Conservation (phyloP, 2,329 filamentous ascomycete species). For the Rosellinia necatrix region DNA sequence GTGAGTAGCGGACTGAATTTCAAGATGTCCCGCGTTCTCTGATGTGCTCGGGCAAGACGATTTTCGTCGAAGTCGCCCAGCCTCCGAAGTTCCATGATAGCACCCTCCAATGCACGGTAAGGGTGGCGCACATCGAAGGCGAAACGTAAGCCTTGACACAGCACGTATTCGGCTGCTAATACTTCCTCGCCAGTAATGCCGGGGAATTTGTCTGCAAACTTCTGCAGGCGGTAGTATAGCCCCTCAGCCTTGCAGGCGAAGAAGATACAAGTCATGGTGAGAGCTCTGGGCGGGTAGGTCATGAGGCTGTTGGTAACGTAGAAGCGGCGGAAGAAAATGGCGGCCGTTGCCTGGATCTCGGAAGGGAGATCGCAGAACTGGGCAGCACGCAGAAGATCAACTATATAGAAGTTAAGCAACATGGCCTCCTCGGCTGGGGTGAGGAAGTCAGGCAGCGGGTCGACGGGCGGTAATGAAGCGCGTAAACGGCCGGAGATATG, state of each 20-base stretch:
- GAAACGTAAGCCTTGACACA: slow-evolving; percentile 91
- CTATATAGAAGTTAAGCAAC: slow-evolving; percentile 77
- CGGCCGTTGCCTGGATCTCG: slow-evolving; percentile 71
- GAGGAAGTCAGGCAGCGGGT: slow-evolving; percentile 73
- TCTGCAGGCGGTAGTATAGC: slow-evolving; percentile 67
- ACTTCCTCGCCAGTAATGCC: slow-evolving; percentile 79
- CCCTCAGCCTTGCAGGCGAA: slow-evolving; percentile 93
- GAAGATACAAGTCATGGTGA: slow-evolving; percentile 89
- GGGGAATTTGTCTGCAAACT: slow-evolving; percentile 72
- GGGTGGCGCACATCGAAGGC: slow-evolving; percentile 93
- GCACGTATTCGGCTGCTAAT: slow-evolving; percentile 86
- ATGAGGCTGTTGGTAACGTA: slow-evolving; percentile 95
- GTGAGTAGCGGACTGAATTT: slow-evolving; percentile 83
- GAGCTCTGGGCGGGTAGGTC: slow-evolving; percentile 90
- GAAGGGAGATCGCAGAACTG: slow-evolving; percentile 57
- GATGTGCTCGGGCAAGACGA: slow-evolving; percentile 66
- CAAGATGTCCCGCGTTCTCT: slow-evolving; percentile 72
- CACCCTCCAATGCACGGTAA: slow-evolving; percentile 83
- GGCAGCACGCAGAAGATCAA: slow-evolving; percentile 61
- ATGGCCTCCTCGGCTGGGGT: slow-evolving; percentile 81
- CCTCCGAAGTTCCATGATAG: slow-evolving; percentile 78
- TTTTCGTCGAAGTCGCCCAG: slow-evolving; percentile 64
- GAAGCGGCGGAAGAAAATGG: slow-evolving; percentile 90
- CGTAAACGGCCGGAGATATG: slow-evolving; percentile 65
- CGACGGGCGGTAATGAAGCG: slow-evolving; percentile 52